Evolutionary conservation across 1,139 yeast genomes (phyloP).

Genomic region (Suhomyces bolitotheri): DNA sequence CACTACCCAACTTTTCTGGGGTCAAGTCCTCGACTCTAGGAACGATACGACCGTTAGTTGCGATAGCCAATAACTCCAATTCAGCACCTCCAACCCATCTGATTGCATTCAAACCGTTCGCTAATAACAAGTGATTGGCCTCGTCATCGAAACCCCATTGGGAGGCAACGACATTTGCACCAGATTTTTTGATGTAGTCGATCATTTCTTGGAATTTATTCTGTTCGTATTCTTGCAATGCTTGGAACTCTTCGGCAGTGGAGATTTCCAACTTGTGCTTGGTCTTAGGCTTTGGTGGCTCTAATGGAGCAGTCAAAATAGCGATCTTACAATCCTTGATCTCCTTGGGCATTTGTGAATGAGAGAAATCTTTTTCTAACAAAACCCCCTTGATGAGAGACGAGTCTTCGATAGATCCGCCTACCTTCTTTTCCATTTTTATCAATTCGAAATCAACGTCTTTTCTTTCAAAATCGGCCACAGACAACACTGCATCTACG

Average conservation of each 20-base stretch:
- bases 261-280: conserved; percentile 95
- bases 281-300: conserved; percentile 99
- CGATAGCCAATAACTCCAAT: conserved; percentile 92
- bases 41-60: conserved; percentile 95
- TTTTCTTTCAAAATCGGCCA: conserved; percentile 86
- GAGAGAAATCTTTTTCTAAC: conserved; percentile 94
- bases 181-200: conserved; percentile 77
- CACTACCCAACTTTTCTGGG: conserved; percentile 79
- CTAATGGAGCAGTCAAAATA: conserved; percentile 95
- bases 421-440: conserved; percentile 93
- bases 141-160: conserved; percentile 99
- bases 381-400: conserved; percentile 85
- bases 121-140: conserved; percentile 88
- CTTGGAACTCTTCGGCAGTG: conserved; percentile 87
- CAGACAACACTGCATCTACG: conserved; percentile 91
- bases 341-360: conserved; percentile 94
- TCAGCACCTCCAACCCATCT: conserved; percentile 99
- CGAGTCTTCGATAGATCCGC: conserved; percentile 89
- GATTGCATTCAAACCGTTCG: conserved; percentile 89
- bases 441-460: conserved; percentile 97
- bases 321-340: conserved; percentile 86
- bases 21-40: conserved; percentile 94
- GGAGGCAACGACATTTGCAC: conserved; percentile 95
- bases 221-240: conserved; percentile 87
- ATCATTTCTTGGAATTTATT: conserved; percentile 92